Evolutionary conservation across 78 protist species (phyloP).

Genomic region (Dictyostelium citrinum): DNA sequence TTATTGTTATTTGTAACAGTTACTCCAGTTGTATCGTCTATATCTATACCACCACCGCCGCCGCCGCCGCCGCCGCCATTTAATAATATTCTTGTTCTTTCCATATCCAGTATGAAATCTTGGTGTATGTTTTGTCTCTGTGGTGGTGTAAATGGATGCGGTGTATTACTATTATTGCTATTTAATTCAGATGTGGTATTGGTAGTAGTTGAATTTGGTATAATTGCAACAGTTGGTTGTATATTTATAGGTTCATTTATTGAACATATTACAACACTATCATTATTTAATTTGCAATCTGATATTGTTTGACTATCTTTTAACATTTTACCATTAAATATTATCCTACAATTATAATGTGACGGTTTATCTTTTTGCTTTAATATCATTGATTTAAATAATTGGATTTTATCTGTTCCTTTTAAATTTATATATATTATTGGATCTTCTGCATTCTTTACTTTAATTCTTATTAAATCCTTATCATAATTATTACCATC

Average conservation of each 20-base stretch:
- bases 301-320: neutral
- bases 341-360: neutral
- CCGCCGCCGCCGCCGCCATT: neutral
- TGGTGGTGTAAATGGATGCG: neutral
- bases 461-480: neutral
- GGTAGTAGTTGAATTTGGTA: neutral
- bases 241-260: neutral
- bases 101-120: conserved; percentile 38
- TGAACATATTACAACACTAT: conserved; percentile 14
- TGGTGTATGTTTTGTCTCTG: neutral
- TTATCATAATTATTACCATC: neutral
- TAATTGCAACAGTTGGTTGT: neutral
- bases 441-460: conserved; percentile 34
- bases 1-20: neutral
- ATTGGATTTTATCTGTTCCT: neutral
- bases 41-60: neutral
- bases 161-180: neutral
- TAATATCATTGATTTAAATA: neutral
- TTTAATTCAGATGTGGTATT: neutral
- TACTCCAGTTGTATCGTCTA: neutral
- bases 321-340: conserved; percentile 20
- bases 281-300: neutral
- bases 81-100: neutral
- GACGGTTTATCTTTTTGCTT: neutral
- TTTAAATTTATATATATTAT: neutral